Conservation (phyloP, 2,329 filamentous ascomycete genomes). For the Nannizzia gypsea region DNA sequence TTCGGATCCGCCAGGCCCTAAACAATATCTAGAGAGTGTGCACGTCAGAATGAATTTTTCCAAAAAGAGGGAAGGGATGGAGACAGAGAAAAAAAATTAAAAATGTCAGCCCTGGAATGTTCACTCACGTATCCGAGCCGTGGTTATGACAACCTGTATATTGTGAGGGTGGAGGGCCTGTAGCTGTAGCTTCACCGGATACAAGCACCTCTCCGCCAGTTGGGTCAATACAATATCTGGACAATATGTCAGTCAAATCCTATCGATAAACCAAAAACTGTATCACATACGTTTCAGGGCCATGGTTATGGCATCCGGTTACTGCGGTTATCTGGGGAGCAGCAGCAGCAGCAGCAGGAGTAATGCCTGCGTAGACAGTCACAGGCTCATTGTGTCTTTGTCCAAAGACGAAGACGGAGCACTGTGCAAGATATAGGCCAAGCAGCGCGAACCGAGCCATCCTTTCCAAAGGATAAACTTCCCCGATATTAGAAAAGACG, state of each 20-base stretch:
- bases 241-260: conserved; percentile 6
- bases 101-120: not conserved
- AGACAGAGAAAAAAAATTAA: not conserved
- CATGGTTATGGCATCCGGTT: conserved; percentile 43
- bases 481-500: not conserved
- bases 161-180: conserved; percentile 44
- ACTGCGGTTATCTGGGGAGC: conserved; percentile 35
- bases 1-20: conserved; percentile 49
- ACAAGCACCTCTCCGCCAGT: conserved; percentile 29
- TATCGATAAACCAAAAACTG: not conserved
- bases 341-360: conserved; percentile 19
- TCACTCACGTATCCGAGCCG: conserved; percentile 43
- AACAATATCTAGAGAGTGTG: conserved; percentile 43
- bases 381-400: conserved; percentile 17
- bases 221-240: conserved; percentile 26
- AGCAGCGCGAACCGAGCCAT: not conserved
- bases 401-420: conserved; percentile 1
- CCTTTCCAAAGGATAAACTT: not conserved
- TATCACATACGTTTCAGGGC: conserved; percentile 29
- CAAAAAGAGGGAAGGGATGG: not conserved
- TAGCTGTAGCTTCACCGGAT: conserved; percentile 40
- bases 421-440: not conserved
- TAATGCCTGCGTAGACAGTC: conserved; percentile 20
- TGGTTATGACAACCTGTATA: conserved; percentile 57
- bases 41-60: not conserved